Percentiles rank a stretch among this genome's conserved stretches.
Evolutionary conservation across 2,329 filamentous ascomycete species (phyloP).

Genomic region (Aspergillus sp.): DNA sequence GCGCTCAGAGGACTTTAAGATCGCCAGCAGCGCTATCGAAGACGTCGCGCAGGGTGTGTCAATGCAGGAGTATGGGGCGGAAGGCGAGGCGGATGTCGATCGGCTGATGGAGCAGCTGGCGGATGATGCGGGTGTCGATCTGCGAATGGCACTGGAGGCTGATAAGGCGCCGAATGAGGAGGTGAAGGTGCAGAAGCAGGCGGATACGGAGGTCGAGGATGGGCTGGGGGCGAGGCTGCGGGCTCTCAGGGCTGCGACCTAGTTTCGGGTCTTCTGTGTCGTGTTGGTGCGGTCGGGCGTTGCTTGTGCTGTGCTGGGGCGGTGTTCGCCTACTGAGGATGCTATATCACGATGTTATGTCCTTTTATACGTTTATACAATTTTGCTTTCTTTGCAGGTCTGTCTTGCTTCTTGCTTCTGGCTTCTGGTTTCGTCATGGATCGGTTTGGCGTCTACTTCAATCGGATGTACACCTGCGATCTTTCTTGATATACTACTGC

Average conservation of each 20-base stretch:
- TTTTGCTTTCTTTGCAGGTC: background rate
- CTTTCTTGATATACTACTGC: too few species aligned
- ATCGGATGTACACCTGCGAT: background rate
- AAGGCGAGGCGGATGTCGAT: constrained; percentile 42
- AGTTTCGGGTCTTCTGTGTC: background rate
- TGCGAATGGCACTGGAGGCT: constrained; percentile 39
- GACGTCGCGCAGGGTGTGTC: constrained; percentile 41
- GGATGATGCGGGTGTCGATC: constrained; percentile 43
- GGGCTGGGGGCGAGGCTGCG: constrained; percentile 40
- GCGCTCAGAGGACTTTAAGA: constrained; percentile 43
- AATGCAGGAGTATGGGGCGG: constrained; percentile 45
- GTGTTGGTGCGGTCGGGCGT: too few species aligned
- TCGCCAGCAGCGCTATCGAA: constrained; percentile 40
- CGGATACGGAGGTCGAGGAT: constrained; percentile 40
- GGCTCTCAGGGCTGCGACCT: constrained; percentile 37
- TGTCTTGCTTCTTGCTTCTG: too few species aligned
- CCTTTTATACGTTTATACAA: background rate
- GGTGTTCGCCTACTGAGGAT: background rate
- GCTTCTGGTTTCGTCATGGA: background rate
- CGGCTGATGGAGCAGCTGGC: constrained; percentile 44
- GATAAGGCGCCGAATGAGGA: constrained; percentile 40
- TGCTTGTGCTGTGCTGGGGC: background rate
- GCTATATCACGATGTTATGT: constrained; percentile 14
- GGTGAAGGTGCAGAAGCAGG: constrained; percentile 37
- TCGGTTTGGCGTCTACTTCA: background rate